phyloP scores from a whole-genome alignment of 768 basidiomycete genomes.

The Lactifluus pinguis region DNA sequence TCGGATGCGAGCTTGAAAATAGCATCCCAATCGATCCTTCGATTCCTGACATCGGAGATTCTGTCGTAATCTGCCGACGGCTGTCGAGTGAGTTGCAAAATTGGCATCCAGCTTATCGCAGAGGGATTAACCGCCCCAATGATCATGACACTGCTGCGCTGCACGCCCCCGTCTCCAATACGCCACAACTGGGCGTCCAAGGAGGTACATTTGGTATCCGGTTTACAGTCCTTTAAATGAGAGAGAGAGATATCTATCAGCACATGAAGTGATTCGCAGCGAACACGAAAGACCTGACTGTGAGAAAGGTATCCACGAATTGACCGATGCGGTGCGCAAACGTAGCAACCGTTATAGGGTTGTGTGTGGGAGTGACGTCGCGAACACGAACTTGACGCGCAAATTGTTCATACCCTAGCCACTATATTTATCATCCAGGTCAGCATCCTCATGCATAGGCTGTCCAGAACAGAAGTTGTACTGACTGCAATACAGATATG shows the following conservation, averaged over 20 bases:
- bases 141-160: neutral
- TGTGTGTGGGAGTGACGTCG: neutral
- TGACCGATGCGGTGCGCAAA: slow-evolving; percentile 6
- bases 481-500: slow-evolving; percentile 4
- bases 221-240: neutral
- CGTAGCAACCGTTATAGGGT: neutral
- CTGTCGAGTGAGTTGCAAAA: neutral
- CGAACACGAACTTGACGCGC: slow-evolving; percentile 1
- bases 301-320: slow-evolving; percentile 2
- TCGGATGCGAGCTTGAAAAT: neutral
- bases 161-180: neutral
- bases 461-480: neutral
- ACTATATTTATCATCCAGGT: neutral
- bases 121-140: neutral
- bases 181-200: neutral
- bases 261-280: neutral
- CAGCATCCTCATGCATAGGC: neutral
- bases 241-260: neutral
- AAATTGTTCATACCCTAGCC: slow-evolving; percentile 9
- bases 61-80: neutral
- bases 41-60: neutral
- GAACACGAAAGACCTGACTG: neutral
- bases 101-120: neutral
- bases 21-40: neutral
- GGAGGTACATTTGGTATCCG: neutral